Evolutionary conservation across 176 grass and related monocot species (phyloP).

Genomic region (Oryza rufipogon): DNA sequence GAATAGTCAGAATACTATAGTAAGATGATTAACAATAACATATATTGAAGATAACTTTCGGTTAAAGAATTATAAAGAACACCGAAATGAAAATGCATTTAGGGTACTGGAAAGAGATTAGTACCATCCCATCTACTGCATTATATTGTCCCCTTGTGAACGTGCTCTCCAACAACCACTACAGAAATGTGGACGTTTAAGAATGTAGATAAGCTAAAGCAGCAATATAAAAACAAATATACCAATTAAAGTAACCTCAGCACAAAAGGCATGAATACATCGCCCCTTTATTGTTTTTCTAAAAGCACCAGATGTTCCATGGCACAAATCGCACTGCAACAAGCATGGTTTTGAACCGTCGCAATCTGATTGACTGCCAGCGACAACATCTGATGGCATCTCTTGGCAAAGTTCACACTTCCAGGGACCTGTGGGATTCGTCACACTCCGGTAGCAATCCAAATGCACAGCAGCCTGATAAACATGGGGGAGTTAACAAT

Average conservation of each 20-base stretch:
- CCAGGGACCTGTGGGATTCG: conserved; percentile 78
- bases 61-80: conserved; percentile 2
- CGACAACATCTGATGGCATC: conserved; percentile 37
- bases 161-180: conserved; percentile 87
- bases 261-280: conserved; percentile 97
- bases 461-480: conserved; percentile 90
- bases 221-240: background rate
- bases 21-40: conserved; percentile 22
- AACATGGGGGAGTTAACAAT: conserved; percentile 27
- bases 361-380: conserved; percentile 51
- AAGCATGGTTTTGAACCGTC: conserved; percentile 39
- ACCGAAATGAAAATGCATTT: conserved; percentile 6
- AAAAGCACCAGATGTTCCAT: conserved; percentile 79
- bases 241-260: conserved; percentile 74
- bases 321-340: conserved; percentile 72
- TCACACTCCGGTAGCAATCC: conserved; percentile 73
- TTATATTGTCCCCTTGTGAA: conserved; percentile 85
- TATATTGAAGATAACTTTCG: conserved; percentile 14
- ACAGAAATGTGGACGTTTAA: conserved; percentile 28
- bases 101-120: conserved; percentile 26
- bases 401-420: conserved; percentile 85
- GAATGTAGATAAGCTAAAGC: conserved; percentile 4
- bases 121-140: conserved; percentile 83
- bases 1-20: conserved; percentile 37
- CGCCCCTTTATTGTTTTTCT: conserved; percentile 76